Evolutionary conservation across 768 basidiomycete species (phyloP), one percentile per base, ranked within the genome.

Genomic region (Daedalea quercina): DNA sequence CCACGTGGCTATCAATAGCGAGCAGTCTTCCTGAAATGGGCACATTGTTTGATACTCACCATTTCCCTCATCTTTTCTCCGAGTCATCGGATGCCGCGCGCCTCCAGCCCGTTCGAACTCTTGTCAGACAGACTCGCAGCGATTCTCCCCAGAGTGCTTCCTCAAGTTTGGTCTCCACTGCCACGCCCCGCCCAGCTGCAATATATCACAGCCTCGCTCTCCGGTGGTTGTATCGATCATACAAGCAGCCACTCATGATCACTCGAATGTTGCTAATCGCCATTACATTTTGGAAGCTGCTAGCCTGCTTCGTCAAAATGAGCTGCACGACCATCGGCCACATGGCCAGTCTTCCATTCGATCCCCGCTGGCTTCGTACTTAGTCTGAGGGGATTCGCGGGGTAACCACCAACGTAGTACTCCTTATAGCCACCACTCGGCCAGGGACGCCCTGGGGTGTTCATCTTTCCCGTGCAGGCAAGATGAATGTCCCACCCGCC

Each of bases 1-100:
- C 52, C 52, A 53, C 52, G 52, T 53, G 48, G 48, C 17, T 28
- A 40, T 40, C 37, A 7, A 40, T 40, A 40, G n/a, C 3, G 47
- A 11, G 9, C 24, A 20, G 20, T 17, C 33, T 22, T 23, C 52
- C 33, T 23, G 24, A 45, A 34, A 46, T 26, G 52, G 52, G 20
- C 40, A 53, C 25, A 53, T 53, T 52, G 41, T 26, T 37, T 50
- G 49, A 50, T 45, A 43, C 43, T 22, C 19, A n/a, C 24, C 24
- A 47, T 33, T 24, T 33, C 46, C 24, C 25, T 34, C 15, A 40
- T 8, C 28, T 31, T 8, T 19, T 40, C 15, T 40, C 37, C 19
- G 37, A 40, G 46, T n/a, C 28, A 26, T 33, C 31, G n/a, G 46
- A 3, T 3, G 9, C 17, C 28, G 24, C 46, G 13, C 46, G 7